A percentile compares a stretch with the other conserved stretches of the same genome.
Conservation (phyloP, 179 eudicot genomes). For the Silene noctiflora region DNA sequence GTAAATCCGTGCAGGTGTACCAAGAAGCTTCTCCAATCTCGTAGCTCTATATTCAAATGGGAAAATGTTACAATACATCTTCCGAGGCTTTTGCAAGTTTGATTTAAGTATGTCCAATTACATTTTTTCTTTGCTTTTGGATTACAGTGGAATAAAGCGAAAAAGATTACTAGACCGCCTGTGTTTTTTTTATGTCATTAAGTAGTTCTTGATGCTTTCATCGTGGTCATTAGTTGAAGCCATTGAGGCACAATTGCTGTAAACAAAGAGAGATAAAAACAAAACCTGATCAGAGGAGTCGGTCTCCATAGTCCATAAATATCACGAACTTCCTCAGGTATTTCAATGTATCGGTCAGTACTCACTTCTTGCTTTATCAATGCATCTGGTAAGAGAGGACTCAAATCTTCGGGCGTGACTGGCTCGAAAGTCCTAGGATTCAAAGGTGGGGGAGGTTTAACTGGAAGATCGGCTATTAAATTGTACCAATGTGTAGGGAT, state of each 20-base stretch:
- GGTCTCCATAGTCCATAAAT: slow-evolving; percentile 91
- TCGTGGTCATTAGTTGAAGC: no score
- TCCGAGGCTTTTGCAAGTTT: background rate
- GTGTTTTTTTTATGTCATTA: no score
- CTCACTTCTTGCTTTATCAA: slow-evolving; percentile 80
- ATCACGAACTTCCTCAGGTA: slow-evolving; percentile 83
- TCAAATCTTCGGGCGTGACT: slow-evolving; percentile 66
- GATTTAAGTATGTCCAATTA: background rate
- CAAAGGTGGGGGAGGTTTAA: slow-evolving; percentile 88
- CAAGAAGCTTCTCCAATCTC: slow-evolving; percentile 92
- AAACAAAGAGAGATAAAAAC: background rate
- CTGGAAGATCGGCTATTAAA: slow-evolving; percentile 70
- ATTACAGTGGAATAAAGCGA: no score
- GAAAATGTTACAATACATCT: slow-evolving; percentile 22
- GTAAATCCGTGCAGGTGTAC: slow-evolving; percentile 88
- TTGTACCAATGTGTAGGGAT: slow-evolving; percentile 88
- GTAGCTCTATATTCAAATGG: slow-evolving; percentile 58
- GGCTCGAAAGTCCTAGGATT: slow-evolving; percentile 79
- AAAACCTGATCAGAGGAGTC: slow-evolving; percentile 87
- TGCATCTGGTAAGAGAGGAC: slow-evolving; percentile 76
- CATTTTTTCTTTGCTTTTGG: no score
- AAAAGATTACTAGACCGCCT: no score
- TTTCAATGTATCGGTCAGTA: slow-evolving; percentile 60
- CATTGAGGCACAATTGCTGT: no score
- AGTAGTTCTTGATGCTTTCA: no score